Conservation (phyloP, 2,329 filamentous ascomycete genomes). For the Colletotrichum sp. region DNA sequence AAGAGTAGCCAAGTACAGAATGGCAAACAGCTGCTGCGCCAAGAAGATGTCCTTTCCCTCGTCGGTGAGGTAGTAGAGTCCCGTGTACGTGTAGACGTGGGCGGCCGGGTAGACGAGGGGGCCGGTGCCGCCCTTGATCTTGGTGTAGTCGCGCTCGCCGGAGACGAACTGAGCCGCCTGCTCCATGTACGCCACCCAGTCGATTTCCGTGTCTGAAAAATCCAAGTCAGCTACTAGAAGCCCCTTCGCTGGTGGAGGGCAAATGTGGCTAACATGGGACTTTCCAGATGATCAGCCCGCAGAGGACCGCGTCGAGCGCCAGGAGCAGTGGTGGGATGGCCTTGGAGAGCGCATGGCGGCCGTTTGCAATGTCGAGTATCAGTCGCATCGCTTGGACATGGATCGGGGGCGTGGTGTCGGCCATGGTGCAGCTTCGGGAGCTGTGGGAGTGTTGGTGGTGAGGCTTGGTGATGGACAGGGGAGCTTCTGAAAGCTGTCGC, state of each 20-base stretch:
- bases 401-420: constrained; percentile 6
- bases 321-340: constrained; percentile 67
- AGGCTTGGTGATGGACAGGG: constrained; percentile 8
- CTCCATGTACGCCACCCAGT: constrained; percentile 97
- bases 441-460: neutral
- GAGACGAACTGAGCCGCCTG: constrained; percentile 80
- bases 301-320: constrained; percentile 73
- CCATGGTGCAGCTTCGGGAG: constrained; percentile 18
- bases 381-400: constrained; percentile 21
- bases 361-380: constrained; percentile 49
- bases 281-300: constrained; percentile 77
- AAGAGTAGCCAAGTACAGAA: constrained; percentile 78
- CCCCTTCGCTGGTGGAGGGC: neutral
- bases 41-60: constrained; percentile 75
- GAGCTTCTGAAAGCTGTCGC: constrained; percentile 20
- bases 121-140: constrained; percentile 86
- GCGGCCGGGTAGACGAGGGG: constrained; percentile 94
- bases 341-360: constrained; percentile 54
- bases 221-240: neutral
- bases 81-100: constrained; percentile 90
- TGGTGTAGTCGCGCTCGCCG: constrained; percentile 87
- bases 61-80: constrained; percentile 79
- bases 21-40: constrained; percentile 85
- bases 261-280: constrained; percentile 72
- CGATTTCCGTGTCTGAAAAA: constrained; percentile 85